Evolutionary conservation across 2,329 filamentous ascomycete species (phyloP).

Genomic region (Botrytis pseudocinerea): DNA sequence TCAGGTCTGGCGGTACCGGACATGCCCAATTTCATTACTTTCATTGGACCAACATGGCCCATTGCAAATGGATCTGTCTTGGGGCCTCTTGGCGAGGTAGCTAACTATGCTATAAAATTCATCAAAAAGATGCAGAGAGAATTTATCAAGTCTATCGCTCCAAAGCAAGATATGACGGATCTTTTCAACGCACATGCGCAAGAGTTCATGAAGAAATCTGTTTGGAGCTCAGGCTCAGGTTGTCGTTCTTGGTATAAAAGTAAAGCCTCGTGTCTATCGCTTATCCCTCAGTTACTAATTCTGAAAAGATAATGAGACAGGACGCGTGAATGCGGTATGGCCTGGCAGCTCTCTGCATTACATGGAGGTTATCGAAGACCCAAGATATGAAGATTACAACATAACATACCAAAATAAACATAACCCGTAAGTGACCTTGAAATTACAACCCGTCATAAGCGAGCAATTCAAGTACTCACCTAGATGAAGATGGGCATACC

Average conservation of each 20-base stretch:
- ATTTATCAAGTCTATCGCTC: conserved; percentile 49
- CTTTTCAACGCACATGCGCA: conserved; percentile 53
- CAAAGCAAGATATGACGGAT: conserved; percentile 49
- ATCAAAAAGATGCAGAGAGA: conserved; percentile 47
- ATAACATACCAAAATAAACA: conserved; percentile 42
- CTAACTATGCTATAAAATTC: conserved; percentile 34
- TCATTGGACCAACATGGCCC: conserved; percentile 37
- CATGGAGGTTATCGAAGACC: conserved; percentile 44
- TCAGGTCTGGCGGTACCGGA: conserved; percentile 34
- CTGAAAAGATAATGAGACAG: conserved; percentile 45
- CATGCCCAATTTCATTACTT: conserved; percentile 37
- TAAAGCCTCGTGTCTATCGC: conserved; percentile 10
- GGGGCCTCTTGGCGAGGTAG: conserved; percentile 29
- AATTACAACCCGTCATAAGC: neutral
- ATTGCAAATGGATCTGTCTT: conserved; percentile 36
- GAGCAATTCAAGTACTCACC: neutral
- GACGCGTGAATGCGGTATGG: conserved; percentile 50
- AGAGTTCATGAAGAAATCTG: conserved; percentile 54
- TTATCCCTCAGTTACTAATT: neutral
- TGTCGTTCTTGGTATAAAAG: conserved; percentile 39
- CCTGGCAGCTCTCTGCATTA: conserved; percentile 54
- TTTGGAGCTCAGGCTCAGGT: conserved; percentile 48
- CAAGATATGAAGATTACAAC: conserved; percentile 49
- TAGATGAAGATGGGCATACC: conserved; percentile 20
- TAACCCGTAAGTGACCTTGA: conserved; percentile 3